Percentiles rank a stretch among this genome's conserved stretches.
Conservation (phyloP, 306 rosid species). For the Quillaja saponaria region DNA sequence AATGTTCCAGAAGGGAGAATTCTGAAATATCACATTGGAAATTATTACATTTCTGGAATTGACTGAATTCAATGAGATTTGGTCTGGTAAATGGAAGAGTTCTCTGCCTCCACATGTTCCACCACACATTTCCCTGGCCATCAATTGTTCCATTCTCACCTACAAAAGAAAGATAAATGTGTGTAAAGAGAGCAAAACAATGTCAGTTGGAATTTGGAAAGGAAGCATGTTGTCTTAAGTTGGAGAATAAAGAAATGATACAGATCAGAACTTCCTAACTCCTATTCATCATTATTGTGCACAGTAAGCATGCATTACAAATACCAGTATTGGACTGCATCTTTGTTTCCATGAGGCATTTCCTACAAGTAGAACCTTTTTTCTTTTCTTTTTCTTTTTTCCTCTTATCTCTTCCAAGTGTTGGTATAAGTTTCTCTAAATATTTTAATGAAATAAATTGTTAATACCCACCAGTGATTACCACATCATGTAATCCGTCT, state of each 20-base stretch:
- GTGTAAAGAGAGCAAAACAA: neutral
- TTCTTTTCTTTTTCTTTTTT: neutral
- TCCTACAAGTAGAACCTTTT: constrained; percentile 10
- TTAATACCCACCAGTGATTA: constrained; percentile 69
- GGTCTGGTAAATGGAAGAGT: constrained; percentile 89
- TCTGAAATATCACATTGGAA: constrained; percentile 69
- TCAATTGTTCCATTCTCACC: constrained; percentile 92
- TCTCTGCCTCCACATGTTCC: constrained; percentile 97
- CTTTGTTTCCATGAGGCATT: neutral
- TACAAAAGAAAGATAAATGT: constrained; percentile 14
- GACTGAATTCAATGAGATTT: constrained; percentile 70
- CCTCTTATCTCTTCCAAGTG: constrained; percentile 11
- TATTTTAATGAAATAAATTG: neutral
- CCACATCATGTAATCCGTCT: constrained; percentile 66
- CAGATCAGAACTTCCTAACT: neutral
- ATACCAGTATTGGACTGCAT: too few relatives aligned
- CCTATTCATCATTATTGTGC: neutral
- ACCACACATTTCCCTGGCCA: constrained; percentile 90
- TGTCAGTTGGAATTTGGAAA: too few relatives aligned
- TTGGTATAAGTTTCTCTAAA: neutral
- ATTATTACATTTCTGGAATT: constrained; percentile 73
- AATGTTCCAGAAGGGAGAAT: constrained; percentile 96
- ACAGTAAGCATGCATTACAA: neutral
- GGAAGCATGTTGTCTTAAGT: neutral
- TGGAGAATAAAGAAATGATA: constrained; percentile 1